phyloP scores from a whole-genome alignment of 2,329 filamentous ascomycete genomes.

The Fusarium poae region DNA sequence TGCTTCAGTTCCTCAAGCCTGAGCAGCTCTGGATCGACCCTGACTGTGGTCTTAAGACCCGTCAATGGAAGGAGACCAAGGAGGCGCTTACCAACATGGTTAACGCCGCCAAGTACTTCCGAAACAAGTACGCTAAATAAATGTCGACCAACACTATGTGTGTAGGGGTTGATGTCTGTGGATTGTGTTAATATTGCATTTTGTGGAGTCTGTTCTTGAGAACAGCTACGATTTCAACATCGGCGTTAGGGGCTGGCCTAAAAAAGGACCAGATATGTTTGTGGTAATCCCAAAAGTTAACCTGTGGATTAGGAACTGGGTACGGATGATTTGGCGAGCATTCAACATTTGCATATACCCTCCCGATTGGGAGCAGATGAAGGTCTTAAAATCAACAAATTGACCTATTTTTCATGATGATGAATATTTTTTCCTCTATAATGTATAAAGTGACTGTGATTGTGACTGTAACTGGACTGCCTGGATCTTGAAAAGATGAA shows the following conservation, averaged over 20 bases:
- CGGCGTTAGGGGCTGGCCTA: constrained; percentile 63
- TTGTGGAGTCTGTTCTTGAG: constrained; percentile 54
- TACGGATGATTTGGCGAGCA: constrained; percentile 53
- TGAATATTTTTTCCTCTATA: constrained; percentile 26
- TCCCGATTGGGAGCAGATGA: constrained; percentile 51
- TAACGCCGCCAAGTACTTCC: constrained; percentile 97
- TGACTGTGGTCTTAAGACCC: constrained; percentile 99
- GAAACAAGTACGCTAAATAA: constrained; percentile 82
- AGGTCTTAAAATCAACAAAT: constrained; percentile 51
- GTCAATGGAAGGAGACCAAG: constrained; percentile 99
- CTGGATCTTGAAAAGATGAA: background rate
- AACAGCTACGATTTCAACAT: constrained; percentile 70
- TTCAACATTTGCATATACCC: constrained; percentile 58
- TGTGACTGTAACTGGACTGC: background rate
- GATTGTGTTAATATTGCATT: constrained; percentile 51
- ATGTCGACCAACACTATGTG: constrained; percentile 41
- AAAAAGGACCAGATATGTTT: constrained; percentile 54
- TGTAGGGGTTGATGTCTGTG: constrained; percentile 38
- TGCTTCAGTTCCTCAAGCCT: constrained; percentile 96
- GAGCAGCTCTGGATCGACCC: constrained; percentile 99
- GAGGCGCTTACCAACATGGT: constrained; percentile 96
- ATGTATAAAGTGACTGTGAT: background rate
- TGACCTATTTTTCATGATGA: constrained; percentile 47
- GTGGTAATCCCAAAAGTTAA: constrained; percentile 56
- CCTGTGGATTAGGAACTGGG: constrained; percentile 51